Conservation (phyloP, 352 stramenopile genomes). For the Phytophthora cajani region DNA sequence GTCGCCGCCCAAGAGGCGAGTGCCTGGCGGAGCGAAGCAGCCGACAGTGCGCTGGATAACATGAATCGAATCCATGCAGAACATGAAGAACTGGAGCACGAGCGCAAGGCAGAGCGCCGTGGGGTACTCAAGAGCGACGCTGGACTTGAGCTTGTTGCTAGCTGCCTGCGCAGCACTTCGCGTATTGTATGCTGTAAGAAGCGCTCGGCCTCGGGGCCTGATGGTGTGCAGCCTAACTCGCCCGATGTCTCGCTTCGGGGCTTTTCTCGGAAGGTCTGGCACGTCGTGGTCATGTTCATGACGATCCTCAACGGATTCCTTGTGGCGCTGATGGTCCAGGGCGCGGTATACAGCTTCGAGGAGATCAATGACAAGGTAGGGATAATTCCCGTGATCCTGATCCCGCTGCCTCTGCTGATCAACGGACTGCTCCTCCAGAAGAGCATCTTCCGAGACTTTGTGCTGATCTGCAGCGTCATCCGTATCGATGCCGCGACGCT, state of each 20-base stretch:
- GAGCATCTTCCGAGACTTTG: constrained; percentile 63
- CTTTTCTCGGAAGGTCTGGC: constrained; percentile 72
- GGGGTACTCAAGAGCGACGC: constrained; percentile 18
- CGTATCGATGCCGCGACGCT: constrained; percentile 56
- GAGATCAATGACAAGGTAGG: constrained; percentile 32
- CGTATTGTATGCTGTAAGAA: constrained; percentile 19
- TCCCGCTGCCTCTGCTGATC: constrained; percentile 46
- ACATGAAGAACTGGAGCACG: constrained; percentile 29
- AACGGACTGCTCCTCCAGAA: constrained; percentile 65
- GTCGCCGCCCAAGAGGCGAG: constrained; percentile 26
- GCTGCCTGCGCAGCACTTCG: constrained; percentile 14
- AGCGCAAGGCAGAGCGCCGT: constrained; percentile 5
- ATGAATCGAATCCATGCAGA: constrained; percentile 30
- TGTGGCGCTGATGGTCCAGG: constrained; percentile 62
- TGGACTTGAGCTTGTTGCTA: constrained; percentile 28
- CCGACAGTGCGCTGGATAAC: constrained; percentile 20
- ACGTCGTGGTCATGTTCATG: constrained; percentile 62
- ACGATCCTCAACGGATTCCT: constrained; percentile 75
- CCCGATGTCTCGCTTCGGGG: constrained; percentile 32
- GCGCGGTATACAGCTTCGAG: constrained; percentile 59
- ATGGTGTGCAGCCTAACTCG: constrained; percentile 11
- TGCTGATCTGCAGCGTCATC: constrained; percentile 58
- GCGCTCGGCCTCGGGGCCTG: neutral
- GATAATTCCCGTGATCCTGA: constrained; percentile 33
- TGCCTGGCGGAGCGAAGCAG: constrained; percentile 27